Conservation (phyloP, 192 early-diverging fungal species). For the Thamnidium elegans region DNA sequence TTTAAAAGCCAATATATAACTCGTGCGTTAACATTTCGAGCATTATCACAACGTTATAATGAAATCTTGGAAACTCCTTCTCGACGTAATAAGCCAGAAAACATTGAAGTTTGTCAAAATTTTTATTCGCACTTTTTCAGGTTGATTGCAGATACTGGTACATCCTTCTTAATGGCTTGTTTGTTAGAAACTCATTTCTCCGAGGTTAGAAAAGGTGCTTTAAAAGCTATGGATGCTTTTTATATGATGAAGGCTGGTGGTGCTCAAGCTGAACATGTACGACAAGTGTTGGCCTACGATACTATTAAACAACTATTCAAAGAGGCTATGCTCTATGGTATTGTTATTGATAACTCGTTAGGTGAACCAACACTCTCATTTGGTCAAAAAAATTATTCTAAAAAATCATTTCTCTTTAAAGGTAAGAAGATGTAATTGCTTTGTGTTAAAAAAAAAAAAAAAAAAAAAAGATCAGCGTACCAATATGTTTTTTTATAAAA, state of each 20-base stretch:
- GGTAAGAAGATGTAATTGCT: conserved; percentile 11
- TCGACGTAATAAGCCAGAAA: conserved; percentile 42
- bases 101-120: conserved; percentile 57
- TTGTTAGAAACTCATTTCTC: conserved; percentile 73
- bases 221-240: conserved; percentile 69
- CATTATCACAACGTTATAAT: conserved; percentile 53
- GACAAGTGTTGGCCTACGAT: conserved; percentile 37
- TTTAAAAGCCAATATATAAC: conserved; percentile 64
- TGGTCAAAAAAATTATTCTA: conserved; percentile 23
- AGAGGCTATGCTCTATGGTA: conserved; percentile 37
- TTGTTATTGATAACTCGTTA: conserved; percentile 16
- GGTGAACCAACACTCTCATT: conserved; percentile 30
- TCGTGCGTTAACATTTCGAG: conserved; percentile 67
- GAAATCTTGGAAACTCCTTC: conserved; percentile 33
- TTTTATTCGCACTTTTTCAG: conserved; percentile 77
- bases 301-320: conserved; percentile 33
- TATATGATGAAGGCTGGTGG: conserved; percentile 40
- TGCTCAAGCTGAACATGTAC: conserved; percentile 24
- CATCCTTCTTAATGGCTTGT: conserved; percentile 77
- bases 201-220: conserved; percentile 67
- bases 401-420: conserved; percentile 9
- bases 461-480: background rate
- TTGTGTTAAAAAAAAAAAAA: too few species aligned
- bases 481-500: background rate
- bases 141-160: conserved; percentile 48